Conservation (phyloP, 148 eudicot genomes). For the Limonium bicolor region DNA sequence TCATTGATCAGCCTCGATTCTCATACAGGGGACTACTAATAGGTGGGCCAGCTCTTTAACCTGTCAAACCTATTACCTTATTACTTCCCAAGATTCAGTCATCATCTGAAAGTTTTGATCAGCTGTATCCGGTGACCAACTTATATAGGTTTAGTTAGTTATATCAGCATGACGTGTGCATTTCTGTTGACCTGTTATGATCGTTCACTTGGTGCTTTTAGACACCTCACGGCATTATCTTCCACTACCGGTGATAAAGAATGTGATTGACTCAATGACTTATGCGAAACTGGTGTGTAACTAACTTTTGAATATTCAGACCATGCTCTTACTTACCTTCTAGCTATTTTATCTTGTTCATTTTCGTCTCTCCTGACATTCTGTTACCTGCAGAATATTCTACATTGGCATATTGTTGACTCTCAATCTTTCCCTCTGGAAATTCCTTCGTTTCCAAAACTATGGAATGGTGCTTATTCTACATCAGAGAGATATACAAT, state of each 20-base stretch:
- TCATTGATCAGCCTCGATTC: conserved; percentile 72
- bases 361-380: neutral
- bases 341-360: neutral
- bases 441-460: conserved; percentile 77
- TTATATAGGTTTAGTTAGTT: too few species aligned
- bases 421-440: conserved; percentile 84
- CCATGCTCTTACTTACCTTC: neutral
- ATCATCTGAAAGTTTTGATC: too few species aligned
- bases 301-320: neutral
- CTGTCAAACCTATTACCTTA: neutral
- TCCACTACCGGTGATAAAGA: conserved; percentile 63
- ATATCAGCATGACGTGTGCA: too few species aligned
- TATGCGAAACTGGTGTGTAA: conserved; percentile 77
- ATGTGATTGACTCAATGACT: conserved; percentile 86
- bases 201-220: too few species aligned
- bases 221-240: conserved; percentile 88
- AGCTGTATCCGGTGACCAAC: too few species aligned
- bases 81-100: too few species aligned
- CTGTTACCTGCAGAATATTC: conserved; percentile 49
- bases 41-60: conserved; percentile 56
- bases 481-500: conserved; percentile 55
- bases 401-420: conserved; percentile 97
- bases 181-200: too few species aligned
- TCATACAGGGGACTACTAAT: conserved; percentile 77
- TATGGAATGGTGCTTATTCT: conserved; percentile 88